Evolutionary conservation across 169 alveolate species (phyloP).

Genomic region (Babesia gibsoni): DNA sequence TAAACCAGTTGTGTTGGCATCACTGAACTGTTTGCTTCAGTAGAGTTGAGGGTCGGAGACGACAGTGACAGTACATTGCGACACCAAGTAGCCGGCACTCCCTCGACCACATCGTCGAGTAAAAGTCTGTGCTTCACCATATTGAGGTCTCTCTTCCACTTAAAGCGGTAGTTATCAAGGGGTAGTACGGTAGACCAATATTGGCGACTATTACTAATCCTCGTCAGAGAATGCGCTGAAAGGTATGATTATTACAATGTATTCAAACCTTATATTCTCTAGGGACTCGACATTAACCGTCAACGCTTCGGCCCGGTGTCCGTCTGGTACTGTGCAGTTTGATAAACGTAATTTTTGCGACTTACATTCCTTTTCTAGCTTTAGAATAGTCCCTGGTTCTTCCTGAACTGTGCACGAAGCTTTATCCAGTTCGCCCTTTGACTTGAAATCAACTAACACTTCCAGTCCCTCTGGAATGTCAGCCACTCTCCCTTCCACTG

Average conservation of each 20-base stretch:
- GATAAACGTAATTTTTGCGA: neutral
- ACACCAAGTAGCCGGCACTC: constrained; percentile 63
- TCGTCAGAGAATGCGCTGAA: constrained; percentile 31
- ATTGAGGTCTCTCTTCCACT: no score
- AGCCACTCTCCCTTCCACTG: constrained; percentile 31
- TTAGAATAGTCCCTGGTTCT: neutral
- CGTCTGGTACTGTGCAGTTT: neutral
- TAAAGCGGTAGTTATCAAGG: no score
- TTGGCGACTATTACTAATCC: no score
- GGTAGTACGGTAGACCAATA: no score
- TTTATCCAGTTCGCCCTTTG: constrained; percentile 32
- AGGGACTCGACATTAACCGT: constrained; percentile 3
- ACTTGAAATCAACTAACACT: constrained; percentile 44
- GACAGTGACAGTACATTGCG: constrained; percentile 42
- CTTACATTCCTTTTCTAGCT: neutral
- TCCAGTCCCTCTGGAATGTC: constrained; percentile 27
- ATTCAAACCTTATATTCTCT: constrained; percentile 4
- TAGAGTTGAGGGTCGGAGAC: neutral
- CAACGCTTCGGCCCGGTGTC: neutral
- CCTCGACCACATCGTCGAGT: constrained; percentile 35
- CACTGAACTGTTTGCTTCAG: neutral
- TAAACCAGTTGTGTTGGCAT: constrained; percentile 56
- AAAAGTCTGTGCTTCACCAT: constrained; percentile 52
- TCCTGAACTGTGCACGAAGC: constrained; percentile 18
- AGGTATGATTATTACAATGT: neutral